Percentiles rank a stretch among this genome's conserved stretches.
Evolutionary conservation across 2,329 filamentous ascomycete genomes (phyloP).

Genomic region (Capronia coronata): DNA sequence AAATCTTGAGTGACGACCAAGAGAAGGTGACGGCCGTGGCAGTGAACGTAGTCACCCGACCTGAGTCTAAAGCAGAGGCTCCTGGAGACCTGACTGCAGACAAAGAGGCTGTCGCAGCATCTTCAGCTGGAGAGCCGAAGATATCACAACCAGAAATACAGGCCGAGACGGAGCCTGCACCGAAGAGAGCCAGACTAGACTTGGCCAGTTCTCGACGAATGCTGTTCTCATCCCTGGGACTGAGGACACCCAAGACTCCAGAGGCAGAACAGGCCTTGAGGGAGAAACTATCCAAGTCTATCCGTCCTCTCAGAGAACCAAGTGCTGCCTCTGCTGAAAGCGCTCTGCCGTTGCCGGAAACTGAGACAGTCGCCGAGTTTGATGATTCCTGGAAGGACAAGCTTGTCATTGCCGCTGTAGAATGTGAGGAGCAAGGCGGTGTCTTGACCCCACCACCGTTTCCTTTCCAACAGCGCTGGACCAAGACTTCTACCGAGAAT

Average conservation of each 20-base stretch:
- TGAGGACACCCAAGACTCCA: constrained; percentile 62
- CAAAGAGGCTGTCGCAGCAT: neutral
- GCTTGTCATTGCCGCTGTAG: constrained; percentile 70
- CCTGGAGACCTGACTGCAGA: neutral
- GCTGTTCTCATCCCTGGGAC: constrained; percentile 64
- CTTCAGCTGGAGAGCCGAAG: neutral
- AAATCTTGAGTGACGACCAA: too few relatives aligned
- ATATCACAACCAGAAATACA: neutral
- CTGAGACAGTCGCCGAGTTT: constrained; percentile 48
- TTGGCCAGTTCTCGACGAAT: constrained; percentile 60
- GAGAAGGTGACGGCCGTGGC: neutral
- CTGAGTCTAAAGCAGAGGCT: neutral
- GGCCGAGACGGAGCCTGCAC: constrained; percentile 4
- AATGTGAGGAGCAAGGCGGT: constrained; percentile 68
- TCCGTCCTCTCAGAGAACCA: constrained; percentile 20
- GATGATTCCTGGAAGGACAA: constrained; percentile 59
- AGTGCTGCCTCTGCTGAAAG: neutral
- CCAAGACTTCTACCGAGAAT: constrained; percentile 49
- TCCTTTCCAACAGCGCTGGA: constrained; percentile 82
- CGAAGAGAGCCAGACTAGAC: constrained; percentile 44
- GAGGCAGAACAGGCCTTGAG: constrained; percentile 60
- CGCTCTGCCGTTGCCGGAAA: constrained; percentile 27
- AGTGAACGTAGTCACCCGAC: neutral
- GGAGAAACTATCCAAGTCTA: constrained; percentile 44
- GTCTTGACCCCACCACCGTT: constrained; percentile 72